Conservation (phyloP, 495 filamentous ascomycete species). For the Penicillium odoratum region DNA sequence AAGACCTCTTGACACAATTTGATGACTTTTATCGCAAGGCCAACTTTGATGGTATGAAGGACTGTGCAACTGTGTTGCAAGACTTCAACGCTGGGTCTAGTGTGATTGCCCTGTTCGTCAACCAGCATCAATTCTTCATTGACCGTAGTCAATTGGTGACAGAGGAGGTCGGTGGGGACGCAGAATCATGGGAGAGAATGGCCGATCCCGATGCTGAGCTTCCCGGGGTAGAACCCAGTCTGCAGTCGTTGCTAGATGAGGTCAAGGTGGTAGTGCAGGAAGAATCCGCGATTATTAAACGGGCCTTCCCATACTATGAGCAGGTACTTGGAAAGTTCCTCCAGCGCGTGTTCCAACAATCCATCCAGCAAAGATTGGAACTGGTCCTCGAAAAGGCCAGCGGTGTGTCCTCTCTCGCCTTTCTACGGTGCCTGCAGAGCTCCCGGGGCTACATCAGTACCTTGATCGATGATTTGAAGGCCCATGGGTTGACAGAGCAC, state of each 20-base stretch:
- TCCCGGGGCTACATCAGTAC: slow-evolving; percentile 81
- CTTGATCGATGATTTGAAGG: slow-evolving; percentile 88
- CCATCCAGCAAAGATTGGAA: slow-evolving; percentile 91
- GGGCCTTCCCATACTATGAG: slow-evolving; percentile 94
- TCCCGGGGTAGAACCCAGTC: slow-evolving; percentile 84
- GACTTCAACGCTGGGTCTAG: slow-evolving; percentile 96
- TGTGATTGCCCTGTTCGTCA: slow-evolving; percentile 93
- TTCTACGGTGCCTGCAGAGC: slow-evolving; percentile 86
- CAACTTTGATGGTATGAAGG: slow-evolving; percentile 94
- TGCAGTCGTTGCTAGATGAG: slow-evolving; percentile 90
- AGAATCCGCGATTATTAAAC: slow-evolving; percentile 91
- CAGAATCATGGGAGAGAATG: slow-evolving; percentile 83
- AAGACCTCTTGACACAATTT: slow-evolving; percentile 93
- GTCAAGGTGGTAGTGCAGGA: slow-evolving; percentile 95
- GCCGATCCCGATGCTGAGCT: slow-evolving; percentile 93
- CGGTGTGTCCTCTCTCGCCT: slow-evolving; percentile 85
- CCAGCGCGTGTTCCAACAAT: slow-evolving; percentile 96
- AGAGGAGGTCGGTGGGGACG: slow-evolving; percentile 82
- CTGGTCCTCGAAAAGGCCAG: slow-evolving; percentile 95
- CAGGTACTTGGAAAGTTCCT: slow-evolving; percentile 89
- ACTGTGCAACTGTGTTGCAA: slow-evolving; percentile 87
- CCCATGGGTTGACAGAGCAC: slow-evolving; percentile 92
- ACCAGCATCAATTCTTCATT: slow-evolving; percentile 99
- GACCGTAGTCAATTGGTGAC: slow-evolving; percentile 85
- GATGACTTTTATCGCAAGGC: slow-evolving; percentile 92